Evolutionary conservation across 2,329 filamentous ascomycete species (phyloP).

Genomic region (Emergomyces africanus): DNA sequence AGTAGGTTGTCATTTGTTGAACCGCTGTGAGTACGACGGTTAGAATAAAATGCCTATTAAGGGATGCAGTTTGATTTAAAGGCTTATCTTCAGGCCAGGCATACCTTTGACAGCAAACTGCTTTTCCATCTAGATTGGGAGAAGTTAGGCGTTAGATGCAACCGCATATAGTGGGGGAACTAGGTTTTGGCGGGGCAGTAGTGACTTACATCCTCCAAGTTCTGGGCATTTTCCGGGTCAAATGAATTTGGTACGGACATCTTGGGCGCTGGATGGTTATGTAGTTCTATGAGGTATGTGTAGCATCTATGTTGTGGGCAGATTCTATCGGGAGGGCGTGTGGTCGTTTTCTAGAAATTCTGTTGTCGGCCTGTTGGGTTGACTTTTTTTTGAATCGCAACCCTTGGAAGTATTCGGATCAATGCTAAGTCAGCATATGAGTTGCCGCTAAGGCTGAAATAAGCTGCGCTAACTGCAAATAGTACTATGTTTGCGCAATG

Average conservation of each 20-base stretch:
- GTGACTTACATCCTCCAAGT: constrained; percentile 52
- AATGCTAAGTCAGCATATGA: neutral
- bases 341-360: neutral
- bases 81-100: neutral
- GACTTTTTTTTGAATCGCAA: neutral
- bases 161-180: neutral
- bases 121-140: constrained; percentile 68
- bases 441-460: neutral
- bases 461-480: neutral
- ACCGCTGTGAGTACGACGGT: constrained; percentile 45
- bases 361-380: too few relatives aligned
- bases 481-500: too few relatives aligned
- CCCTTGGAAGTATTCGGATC: too few relatives aligned
- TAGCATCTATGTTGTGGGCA: neutral
- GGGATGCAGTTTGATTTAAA: neutral
- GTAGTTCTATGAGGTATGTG: neutral
- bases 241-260: constrained; percentile 15
- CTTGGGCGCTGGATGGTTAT: neutral
- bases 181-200: neutral
- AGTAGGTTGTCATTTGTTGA: constrained; percentile 94
- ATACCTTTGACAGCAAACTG: constrained; percentile 94
- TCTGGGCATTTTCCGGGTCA: constrained; percentile 52
- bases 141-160: neutral
- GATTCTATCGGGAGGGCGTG: neutral
- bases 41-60: neutral